These are phyloP conservation scores for Aureobasidium namibiae DNA, from an alignment of 2,329 filamentous ascomycete species.

Conservation along the genomic window DNA sequence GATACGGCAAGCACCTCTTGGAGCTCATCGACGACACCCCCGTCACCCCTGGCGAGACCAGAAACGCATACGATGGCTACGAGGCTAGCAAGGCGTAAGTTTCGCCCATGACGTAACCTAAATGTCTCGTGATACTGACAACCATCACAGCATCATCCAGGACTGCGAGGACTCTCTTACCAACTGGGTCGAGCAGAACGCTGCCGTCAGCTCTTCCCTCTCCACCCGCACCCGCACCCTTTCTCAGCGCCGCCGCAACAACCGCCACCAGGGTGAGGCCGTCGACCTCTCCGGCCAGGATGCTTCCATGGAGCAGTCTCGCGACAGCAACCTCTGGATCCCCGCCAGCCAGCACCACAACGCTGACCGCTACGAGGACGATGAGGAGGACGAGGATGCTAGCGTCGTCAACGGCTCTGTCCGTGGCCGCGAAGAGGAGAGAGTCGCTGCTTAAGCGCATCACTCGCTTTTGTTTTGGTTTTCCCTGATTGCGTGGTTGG, in stretches of 20 bases:
- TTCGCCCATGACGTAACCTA: background rate
- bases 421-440: constrained; percentile 38
- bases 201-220: constrained; percentile 77
- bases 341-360: constrained; percentile 60
- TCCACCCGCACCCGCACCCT: constrained; percentile 81
- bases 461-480: background rate
- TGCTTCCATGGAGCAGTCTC: constrained; percentile 60
- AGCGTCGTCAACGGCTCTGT: constrained; percentile 32
- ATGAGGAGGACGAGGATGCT: constrained; percentile 55
- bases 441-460: constrained; percentile 5
- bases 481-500: constrained; percentile 4
- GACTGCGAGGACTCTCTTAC: constrained; percentile 96
- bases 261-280: constrained; percentile 54
- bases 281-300: constrained; percentile 81
- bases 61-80: constrained; percentile 92
- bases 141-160: constrained; percentile 68
- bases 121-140: constrained; percentile 17
- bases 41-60: constrained; percentile 93
- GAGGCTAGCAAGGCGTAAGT: constrained; percentile 82
- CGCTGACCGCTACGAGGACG: constrained; percentile 52
- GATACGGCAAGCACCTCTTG: constrained; percentile 95
- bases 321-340: constrained; percentile 73
- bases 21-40: constrained; percentile 94
- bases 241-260: constrained; percentile 73
- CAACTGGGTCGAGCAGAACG: constrained; percentile 91